phyloP scores from a whole-genome alignment of 495 filamentous ascomycete species.

The Sporormia fimetaria region DNA sequence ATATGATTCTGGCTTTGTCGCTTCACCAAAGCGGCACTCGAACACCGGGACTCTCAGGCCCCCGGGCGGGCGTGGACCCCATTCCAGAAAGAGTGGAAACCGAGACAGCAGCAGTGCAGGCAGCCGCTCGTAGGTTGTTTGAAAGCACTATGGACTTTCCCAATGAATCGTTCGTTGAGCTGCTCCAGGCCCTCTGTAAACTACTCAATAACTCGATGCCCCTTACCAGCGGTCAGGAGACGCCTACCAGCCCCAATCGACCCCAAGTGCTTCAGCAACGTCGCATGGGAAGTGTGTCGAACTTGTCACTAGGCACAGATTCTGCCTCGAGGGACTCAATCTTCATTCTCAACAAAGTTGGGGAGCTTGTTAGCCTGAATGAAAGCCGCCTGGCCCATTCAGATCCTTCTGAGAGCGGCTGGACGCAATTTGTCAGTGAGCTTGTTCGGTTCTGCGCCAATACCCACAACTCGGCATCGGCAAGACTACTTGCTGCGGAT shows the following conservation, averaged over 20 bases:
- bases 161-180: slow-evolving; percentile 63
- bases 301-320: slow-evolving; percentile 36
- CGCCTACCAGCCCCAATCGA: slow-evolving; percentile 2
- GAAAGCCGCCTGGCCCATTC: slow-evolving; percentile 58
- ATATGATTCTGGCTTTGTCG: slow-evolving; percentile 62
- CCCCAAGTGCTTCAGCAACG: slow-evolving; percentile 34
- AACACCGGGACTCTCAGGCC: slow-evolving; percentile 2
- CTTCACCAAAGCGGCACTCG: slow-evolving; percentile 17
- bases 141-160: slow-evolving; percentile 86
- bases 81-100: slow-evolving; percentile 50
- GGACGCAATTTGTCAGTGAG: slow-evolving; percentile 58
- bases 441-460: slow-evolving; percentile 56
- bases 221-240: slow-evolving; percentile 12
- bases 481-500: slow-evolving; percentile 61
- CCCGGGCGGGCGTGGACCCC: slow-evolving; percentile 22
- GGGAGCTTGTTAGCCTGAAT: slow-evolving; percentile 67
- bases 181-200: slow-evolving; percentile 59
- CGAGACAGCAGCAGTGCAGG: slow-evolving; percentile 79
- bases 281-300: slow-evolving; percentile 38
- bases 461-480: slow-evolving; percentile 40
- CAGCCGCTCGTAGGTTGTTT: slow-evolving; percentile 74
- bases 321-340: slow-evolving; percentile 48
- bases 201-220: slow-evolving; percentile 36
- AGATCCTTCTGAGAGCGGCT: slow-evolving; percentile 54
- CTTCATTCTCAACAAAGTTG: slow-evolving; percentile 75